A percentile compares a stretch with the other conserved stretches of the same genome.
Conservation (phyloP, 345 rosid species). For the Hevea brasiliensis region DNA sequence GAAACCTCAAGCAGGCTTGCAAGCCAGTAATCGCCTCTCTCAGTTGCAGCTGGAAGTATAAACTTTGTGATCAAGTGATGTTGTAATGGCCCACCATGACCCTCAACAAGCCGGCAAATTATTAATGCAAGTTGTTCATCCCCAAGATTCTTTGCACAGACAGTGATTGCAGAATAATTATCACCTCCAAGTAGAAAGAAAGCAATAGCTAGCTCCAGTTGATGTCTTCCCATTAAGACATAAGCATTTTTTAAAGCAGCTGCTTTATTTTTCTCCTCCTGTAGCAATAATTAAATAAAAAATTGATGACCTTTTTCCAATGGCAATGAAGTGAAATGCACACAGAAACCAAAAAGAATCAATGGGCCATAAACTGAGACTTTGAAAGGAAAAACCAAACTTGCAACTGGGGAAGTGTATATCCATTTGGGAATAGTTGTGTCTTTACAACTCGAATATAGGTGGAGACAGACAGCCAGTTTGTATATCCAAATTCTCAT, state of each 20-base stretch:
- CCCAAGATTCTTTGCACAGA: slow-evolving; percentile 80
- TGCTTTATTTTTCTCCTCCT: slow-evolving; percentile 92
- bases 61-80: slow-evolving; percentile 56
- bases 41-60: slow-evolving; percentile 70
- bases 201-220: slow-evolving; percentile 81
- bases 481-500: slow-evolving; percentile 2
- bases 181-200: slow-evolving; percentile 97
- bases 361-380: background rate
- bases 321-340: background rate
- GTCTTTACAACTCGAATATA: background rate
- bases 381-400: background rate
- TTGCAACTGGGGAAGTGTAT: background rate
- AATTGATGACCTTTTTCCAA: background rate
- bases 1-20: slow-evolving; percentile 78
- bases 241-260: slow-evolving; percentile 96
- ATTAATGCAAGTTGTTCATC: slow-evolving; percentile 94
- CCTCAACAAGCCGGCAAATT: slow-evolving; percentile 84
- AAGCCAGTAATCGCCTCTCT: slow-evolving; percentile 82
- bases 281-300: slow-evolving; percentile 15
- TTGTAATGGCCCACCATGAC: slow-evolving; percentile 71
- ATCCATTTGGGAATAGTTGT: background rate
- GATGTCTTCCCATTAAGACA: slow-evolving; percentile 92
- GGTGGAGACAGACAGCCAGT: background rate
- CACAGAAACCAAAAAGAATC: background rate
- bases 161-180: slow-evolving; percentile 73